These are phyloP conservation scores for Linnemannia hyalina DNA, from an alignment of 192 early-diverging fungal genomes.

Conservation along the genomic window DNA sequence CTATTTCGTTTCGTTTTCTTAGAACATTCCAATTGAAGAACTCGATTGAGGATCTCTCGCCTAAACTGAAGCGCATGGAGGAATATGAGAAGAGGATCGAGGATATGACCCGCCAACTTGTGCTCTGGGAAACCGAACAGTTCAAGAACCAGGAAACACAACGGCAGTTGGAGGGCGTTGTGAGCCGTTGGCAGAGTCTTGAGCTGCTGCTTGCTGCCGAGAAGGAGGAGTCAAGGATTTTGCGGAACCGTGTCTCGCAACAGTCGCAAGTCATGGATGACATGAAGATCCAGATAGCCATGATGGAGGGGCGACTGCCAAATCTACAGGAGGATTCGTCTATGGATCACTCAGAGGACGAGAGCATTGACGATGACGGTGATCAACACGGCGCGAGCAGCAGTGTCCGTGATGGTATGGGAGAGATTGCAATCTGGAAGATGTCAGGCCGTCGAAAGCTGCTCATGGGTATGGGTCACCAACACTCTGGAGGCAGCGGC, in stretches of 20 bases:
- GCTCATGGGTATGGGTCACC: constrained; percentile 4
- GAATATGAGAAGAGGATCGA: constrained; percentile 65
- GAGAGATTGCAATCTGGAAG: background rate
- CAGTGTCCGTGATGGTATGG: background rate
- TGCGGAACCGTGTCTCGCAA: constrained; percentile 34
- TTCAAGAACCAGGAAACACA: constrained; percentile 60
- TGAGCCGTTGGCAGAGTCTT: constrained; percentile 54
- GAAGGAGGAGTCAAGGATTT: constrained; percentile 32
- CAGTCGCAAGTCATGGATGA: constrained; percentile 56
- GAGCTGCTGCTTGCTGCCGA: constrained; percentile 44
- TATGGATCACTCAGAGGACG: constrained; percentile 7
- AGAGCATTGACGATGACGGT: background rate
- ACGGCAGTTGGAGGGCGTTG: constrained; percentile 53
- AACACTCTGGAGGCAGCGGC: background rate
- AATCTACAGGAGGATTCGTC: background rate
- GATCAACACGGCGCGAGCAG: background rate
- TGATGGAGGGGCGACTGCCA: constrained; percentile 14
- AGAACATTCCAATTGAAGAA: constrained; percentile 64
- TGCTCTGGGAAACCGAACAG: constrained; percentile 59
- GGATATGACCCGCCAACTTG: constrained; percentile 64
- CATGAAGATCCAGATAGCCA: constrained; percentile 47
- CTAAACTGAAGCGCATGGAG: constrained; percentile 59
- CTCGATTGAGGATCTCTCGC: constrained; percentile 57
- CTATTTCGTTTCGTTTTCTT: background rate
- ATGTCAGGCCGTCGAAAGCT: constrained; percentile 3